Evolutionary conservation across 1,139 yeast genomes (phyloP).

Genomic region (Yamadazyma conglobata): DNA sequence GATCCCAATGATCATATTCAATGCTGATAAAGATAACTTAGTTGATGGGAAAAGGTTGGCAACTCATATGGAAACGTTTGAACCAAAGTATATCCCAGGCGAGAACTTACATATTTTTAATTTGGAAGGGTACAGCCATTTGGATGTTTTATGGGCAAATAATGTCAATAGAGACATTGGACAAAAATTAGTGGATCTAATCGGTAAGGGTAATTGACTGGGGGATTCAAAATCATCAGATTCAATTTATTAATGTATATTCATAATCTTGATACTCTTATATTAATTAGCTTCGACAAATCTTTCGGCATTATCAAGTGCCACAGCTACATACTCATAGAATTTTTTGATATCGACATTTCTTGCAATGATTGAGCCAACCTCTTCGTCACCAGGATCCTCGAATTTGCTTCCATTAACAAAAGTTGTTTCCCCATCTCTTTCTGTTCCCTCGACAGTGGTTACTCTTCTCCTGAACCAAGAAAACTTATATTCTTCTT

Average conservation of each 20-base stretch:
- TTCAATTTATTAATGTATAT: no score
- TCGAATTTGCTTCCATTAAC: constrained; percentile 20
- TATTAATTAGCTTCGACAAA: constrained; percentile 4
- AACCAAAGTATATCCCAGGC: constrained; percentile 40
- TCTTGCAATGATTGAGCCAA: constrained; percentile 45
- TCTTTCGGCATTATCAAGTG: constrained; percentile 14
- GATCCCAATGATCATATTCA: constrained; percentile 55
- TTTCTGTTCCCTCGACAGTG: constrained; percentile 28
- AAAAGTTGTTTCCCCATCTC: constrained; percentile 34
- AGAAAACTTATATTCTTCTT: constrained; percentile 25
- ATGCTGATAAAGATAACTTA: constrained; percentile 60
- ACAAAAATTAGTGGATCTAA: no score
- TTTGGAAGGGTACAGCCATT: constrained; percentile 49
- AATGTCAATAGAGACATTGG: constrained; percentile 39
- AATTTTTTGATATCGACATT: constrained; percentile 45
- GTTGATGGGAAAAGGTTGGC: constrained; percentile 62
- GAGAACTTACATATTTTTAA: constrained; percentile 33
- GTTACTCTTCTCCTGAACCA: constrained; percentile 21
- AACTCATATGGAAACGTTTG: constrained; percentile 50
- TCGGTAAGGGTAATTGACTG: no score
- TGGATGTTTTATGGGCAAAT: constrained; percentile 58
- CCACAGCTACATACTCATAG: constrained; percentile 20
- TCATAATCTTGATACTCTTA: no score
- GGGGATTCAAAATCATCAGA: no score
- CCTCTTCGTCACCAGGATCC: constrained; percentile 25